A percentile compares a stretch with the other conserved stretches of the same genome.
Evolutionary conservation across 257 asterid genomes (phyloP).

Genomic region (Solanum arcanum): DNA sequence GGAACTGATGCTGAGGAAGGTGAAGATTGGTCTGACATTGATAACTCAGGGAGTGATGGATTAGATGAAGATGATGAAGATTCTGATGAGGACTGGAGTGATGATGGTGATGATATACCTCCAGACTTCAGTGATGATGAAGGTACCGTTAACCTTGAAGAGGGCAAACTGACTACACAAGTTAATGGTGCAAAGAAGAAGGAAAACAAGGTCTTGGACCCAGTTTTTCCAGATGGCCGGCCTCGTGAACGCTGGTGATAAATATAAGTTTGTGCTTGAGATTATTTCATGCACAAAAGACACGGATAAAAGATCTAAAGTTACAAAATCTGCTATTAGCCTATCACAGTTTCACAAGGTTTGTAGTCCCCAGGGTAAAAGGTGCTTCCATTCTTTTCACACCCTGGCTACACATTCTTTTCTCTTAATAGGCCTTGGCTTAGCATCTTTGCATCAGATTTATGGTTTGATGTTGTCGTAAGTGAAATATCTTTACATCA

Average conservation of each 20-base stretch:
- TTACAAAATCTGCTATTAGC: not conserved
- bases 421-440: not conserved
- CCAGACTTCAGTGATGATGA: conserved; percentile 55
- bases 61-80: conserved; percentile 25
- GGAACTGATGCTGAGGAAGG: conserved; percentile 34
- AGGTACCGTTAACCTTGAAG: conserved; percentile 23
- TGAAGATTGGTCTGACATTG: conserved; percentile 65
- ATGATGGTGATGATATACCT: conserved; percentile 62
- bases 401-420: not conserved
- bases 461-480: not conserved
- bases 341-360: not conserved
- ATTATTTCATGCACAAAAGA: not conserved
- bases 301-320: not conserved
- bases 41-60: conserved; percentile 40
- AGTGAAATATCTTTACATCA: not conserved
- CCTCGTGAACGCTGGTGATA: conserved; percentile 87
- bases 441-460: not conserved
- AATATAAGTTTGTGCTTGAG: not conserved
- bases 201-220: conserved; percentile 35
- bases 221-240: conserved; percentile 83
- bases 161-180: conserved; percentile 18
- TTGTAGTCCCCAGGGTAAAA: not conserved
- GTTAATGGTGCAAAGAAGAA: conserved; percentile 30
- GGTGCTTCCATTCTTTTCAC: not conserved
- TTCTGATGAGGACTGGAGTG: conserved; percentile 42